Evolutionary conservation across 305 asterid species (phyloP).

Genomic region (Stenogyne calaminthoides): DNA sequence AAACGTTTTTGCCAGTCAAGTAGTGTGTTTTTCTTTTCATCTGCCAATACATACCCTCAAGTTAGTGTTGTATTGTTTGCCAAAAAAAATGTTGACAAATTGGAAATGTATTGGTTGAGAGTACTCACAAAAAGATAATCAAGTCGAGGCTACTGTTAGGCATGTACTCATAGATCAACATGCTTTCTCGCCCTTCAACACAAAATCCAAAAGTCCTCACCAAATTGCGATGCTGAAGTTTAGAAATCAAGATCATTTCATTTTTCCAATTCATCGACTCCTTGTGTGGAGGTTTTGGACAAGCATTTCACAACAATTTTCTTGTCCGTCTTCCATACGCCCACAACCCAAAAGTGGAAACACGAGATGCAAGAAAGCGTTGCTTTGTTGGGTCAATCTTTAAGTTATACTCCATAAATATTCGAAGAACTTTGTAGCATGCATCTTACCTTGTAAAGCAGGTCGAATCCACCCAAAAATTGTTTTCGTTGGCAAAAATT

Average conservation of each 20-base stretch:
- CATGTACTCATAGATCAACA: background rate
- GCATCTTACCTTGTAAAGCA: too few relatives aligned
- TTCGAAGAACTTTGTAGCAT: too few relatives aligned
- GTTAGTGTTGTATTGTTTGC: too few relatives aligned
- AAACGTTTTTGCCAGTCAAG: background rate
- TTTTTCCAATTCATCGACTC: constrained; percentile 25
- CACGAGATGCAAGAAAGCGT: too few relatives aligned
- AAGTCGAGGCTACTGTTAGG: background rate
- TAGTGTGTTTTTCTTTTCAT: background rate
- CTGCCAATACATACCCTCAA: background rate
- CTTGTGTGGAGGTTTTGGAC: background rate
- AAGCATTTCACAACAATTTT: background rate
- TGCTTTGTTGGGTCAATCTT: too few relatives aligned
- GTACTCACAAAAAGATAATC: background rate
- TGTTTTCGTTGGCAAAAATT: too few relatives aligned
- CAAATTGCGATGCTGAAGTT: constrained; percentile 43
- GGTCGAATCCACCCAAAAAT: too few relatives aligned
- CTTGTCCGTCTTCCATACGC: background rate
- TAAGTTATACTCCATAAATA: too few relatives aligned
- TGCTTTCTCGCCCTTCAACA: background rate
- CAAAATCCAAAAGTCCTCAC: constrained; percentile 6
- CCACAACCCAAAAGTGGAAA: too few relatives aligned
- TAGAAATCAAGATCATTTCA: constrained; percentile 37
- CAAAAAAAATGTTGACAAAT: background rate
- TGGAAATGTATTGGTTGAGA: too few relatives aligned